phyloP scores from a whole-genome alignment of 306 rosid species.

The Lathyrus tuberosus region DNA sequence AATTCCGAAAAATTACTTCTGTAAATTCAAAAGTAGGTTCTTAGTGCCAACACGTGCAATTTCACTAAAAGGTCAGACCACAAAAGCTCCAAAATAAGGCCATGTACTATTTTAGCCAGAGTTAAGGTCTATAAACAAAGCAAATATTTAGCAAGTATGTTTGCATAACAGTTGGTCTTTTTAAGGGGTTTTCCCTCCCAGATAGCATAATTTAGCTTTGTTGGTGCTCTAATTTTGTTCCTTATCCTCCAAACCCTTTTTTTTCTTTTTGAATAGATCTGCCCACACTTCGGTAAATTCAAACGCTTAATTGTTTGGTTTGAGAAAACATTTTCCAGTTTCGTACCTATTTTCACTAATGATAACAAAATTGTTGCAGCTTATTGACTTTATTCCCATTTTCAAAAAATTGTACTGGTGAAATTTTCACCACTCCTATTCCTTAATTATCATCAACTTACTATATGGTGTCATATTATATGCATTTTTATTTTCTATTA shows the following conservation, averaged over 20 bases:
- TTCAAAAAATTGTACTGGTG: background rate
- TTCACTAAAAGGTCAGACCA: background rate
- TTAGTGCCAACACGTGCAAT: background rate
- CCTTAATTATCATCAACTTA: constrained; percentile 5
- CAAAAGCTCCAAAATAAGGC: constrained; percentile 17
- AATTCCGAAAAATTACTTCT: constrained; percentile 4
- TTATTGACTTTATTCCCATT: background rate
- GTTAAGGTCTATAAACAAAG: constrained; percentile 7
- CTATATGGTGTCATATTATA: constrained; percentile 17
- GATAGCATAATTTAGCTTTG: constrained; percentile 7
- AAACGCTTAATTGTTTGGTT: background rate
- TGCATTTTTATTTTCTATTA: constrained; percentile 6
- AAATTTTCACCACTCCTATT: background rate
- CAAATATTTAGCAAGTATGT: constrained; percentile 16
- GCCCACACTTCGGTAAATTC: constrained; percentile 21
- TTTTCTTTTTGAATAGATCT: background rate
- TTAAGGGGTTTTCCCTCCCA: constrained; percentile 1
- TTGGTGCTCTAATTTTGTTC: constrained; percentile 10
- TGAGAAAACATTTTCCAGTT: background rate
- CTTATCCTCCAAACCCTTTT: constrained; percentile 16
- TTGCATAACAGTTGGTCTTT: constrained; percentile 17
- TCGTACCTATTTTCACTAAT: background rate
- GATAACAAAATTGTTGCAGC: background rate
- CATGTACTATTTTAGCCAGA: background rate
- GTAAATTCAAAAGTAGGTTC: constrained; percentile 18